Conservation (phyloP, 2,329 filamentous ascomycete genomes). For the Teratosphaeriaceae sp. region DNA sequence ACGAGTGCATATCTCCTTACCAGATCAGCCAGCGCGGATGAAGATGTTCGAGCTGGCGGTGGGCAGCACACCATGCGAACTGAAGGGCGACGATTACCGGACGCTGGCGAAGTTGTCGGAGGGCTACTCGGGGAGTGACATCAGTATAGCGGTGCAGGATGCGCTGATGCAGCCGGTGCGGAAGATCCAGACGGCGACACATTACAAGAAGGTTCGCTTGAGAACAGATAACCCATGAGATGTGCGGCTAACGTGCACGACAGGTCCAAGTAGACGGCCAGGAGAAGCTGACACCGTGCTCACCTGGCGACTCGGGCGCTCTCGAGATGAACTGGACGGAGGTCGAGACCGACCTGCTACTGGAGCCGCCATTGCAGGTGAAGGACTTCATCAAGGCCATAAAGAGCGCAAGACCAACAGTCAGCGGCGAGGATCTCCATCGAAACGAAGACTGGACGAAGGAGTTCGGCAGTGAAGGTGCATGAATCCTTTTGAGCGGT, state of each 20-base stretch:
- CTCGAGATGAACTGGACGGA: constrained; percentile 93
- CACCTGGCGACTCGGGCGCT: constrained; percentile 78
- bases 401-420: constrained; percentile 80
- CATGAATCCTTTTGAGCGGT: too few relatives aligned
- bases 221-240: not conserved
- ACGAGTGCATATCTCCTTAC: constrained; percentile 89
- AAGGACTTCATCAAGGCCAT: constrained; percentile 95
- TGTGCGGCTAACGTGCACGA: constrained; percentile 1
- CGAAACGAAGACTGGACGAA: constrained; percentile 88
- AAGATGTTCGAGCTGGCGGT: constrained; percentile 95
- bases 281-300: constrained; percentile 78
- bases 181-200: constrained; percentile 94
- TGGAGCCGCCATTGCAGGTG: constrained; percentile 77
- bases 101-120: constrained; percentile 76
- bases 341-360: constrained; percentile 72
- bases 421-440: constrained; percentile 77
- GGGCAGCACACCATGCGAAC: constrained; percentile 83
- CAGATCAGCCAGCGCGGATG: constrained; percentile 78
- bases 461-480: constrained; percentile 91
- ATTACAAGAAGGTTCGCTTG: constrained; percentile 80
- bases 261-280: constrained; percentile 64
- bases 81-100: constrained; percentile 71
- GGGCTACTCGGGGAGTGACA: constrained; percentile 94
- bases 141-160: constrained; percentile 89
- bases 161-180: constrained; percentile 96